Conservation (phyloP, 768 basidiomycete genomes). For the Holtermannia corniformis region DNA sequence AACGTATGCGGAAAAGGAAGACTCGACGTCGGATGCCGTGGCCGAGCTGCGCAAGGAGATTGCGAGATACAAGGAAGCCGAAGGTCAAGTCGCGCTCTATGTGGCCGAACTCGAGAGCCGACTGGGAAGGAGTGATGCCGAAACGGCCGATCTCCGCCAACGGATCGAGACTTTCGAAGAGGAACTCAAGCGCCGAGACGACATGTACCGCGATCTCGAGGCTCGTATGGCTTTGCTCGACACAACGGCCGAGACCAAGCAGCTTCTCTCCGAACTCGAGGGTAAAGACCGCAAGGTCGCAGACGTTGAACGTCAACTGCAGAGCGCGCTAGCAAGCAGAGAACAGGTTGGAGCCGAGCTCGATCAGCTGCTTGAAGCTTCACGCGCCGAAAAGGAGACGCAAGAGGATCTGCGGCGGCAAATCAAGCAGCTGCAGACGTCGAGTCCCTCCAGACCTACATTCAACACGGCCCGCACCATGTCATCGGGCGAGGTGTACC, state of each 20-base stretch:
- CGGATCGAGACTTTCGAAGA: slow-evolving; percentile 67
- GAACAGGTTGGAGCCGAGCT: slow-evolving; percentile 47
- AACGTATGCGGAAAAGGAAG: slow-evolving; percentile 65
- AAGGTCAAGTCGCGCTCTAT: slow-evolving; percentile 63
- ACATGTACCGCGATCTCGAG: slow-evolving; percentile 63
- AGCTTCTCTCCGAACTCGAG: slow-evolving; percentile 62
- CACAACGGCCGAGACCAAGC: slow-evolving; percentile 58
- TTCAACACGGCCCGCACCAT: neutral
- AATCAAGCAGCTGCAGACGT: neutral
- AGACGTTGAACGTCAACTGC: slow-evolving; percentile 67
- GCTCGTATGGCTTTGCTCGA: slow-evolving; percentile 57
- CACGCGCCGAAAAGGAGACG: slow-evolving; percentile 7
- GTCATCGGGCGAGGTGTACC: neutral
- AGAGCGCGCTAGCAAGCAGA: slow-evolving; percentile 65
- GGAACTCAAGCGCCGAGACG: slow-evolving; percentile 63
- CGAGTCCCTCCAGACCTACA: neutral
- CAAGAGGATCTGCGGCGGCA: slow-evolving; percentile 10
- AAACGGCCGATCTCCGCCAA: slow-evolving; percentile 53
- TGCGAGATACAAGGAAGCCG: slow-evolving; percentile 61
- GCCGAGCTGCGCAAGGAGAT: slow-evolving; percentile 78
- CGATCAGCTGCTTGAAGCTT: slow-evolving; percentile 44
- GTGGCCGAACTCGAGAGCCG: slow-evolving; percentile 78
- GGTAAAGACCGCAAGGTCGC: slow-evolving; percentile 65
- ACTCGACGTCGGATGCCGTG: slow-evolving; percentile 67
- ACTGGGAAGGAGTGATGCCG: slow-evolving; percentile 45